A percentile compares a stretch with the other conserved stretches of the same genome.
Evolutionary conservation across 2,329 filamentous ascomycete species (phyloP).

Genomic region (Colletotrichum lini): DNA sequence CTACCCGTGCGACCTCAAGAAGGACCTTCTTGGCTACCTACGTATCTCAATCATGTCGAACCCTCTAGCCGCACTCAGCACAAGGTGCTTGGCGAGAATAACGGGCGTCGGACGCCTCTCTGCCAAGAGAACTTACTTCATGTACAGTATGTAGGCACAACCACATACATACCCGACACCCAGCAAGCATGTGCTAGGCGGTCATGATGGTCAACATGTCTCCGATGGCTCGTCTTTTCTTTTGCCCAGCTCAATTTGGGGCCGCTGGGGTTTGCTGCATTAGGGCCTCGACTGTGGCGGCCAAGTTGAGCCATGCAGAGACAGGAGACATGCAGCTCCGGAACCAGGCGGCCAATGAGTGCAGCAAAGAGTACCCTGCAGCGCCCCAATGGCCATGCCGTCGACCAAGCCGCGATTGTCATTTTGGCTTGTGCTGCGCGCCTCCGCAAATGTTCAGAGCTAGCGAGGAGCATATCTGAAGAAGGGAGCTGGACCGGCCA

Average conservation of each 20-base stretch:
- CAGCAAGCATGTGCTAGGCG: conserved; percentile 6
- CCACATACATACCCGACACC: neutral
- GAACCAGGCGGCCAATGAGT: conserved; percentile 23
- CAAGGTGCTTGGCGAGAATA: conserved; percentile 14
- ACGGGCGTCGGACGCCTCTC: conserved; percentile 10
- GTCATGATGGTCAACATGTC: conserved; percentile 1
- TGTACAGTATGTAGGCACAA: neutral
- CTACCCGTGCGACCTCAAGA: too few species aligned
- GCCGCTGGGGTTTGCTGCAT: conserved; percentile 29
- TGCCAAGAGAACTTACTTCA: neutral
- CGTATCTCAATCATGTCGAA: neutral
- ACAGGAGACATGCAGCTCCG: conserved; percentile 35
- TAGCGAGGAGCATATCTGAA: conserved; percentile 3
- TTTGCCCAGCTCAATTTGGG: conserved; percentile 24
- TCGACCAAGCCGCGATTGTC: conserved; percentile 15
- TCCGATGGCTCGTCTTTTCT: conserved; percentile 4
- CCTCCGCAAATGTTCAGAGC: conserved; percentile 8
- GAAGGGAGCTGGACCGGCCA: neutral
- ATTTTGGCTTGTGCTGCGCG: conserved; percentile 2
- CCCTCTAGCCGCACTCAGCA: conserved; percentile 8
- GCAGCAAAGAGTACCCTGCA: conserved; percentile 12
- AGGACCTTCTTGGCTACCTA: too few species aligned
- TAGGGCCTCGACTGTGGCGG: conserved; percentile 33
- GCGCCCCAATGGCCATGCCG: conserved; percentile 16
- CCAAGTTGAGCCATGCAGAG: conserved; percentile 33